phyloP scores from a whole-genome alignment of 2,329 filamentous ascomycete genomes.

The Neofusicoccum sp. region DNA sequence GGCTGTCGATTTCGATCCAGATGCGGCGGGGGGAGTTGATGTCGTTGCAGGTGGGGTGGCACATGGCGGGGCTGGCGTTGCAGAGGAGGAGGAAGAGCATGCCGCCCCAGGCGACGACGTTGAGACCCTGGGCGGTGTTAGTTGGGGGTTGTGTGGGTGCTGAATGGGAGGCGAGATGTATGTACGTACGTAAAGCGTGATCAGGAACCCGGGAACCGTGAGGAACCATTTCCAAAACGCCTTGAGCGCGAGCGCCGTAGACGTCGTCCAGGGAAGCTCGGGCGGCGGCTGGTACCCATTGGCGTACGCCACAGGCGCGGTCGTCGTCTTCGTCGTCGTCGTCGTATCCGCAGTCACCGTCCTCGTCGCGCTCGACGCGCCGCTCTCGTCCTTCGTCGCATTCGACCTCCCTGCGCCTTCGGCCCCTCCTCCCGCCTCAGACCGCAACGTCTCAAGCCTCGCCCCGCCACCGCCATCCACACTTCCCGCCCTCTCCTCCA shows the following conservation, averaged over 20 bases:
- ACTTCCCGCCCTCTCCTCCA: conserved; percentile 20
- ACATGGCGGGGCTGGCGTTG: conserved; percentile 74
- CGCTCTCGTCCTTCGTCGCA: not conserved
- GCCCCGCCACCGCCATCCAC: conserved; percentile 26
- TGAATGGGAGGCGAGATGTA: not conserved
- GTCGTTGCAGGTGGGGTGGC: conserved; percentile 68
- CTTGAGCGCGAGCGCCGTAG: conserved; percentile 59
- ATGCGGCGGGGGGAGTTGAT: conserved; percentile 75
- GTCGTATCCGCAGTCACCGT: not conserved
- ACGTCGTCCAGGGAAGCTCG: conserved; percentile 57
- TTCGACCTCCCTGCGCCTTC: not conserved
- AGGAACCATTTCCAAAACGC: conserved; percentile 73
- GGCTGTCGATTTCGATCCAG: conserved; percentile 85
- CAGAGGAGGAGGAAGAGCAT: conserved; percentile 87
- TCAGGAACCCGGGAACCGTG: conserved; percentile 75
- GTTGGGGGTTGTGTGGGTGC: not conserved
- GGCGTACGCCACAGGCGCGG: conserved; percentile 29
- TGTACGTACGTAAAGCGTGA: conserved; percentile 64
- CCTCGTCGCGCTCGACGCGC: not conserved
- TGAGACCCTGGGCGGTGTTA: conserved; percentile 55
- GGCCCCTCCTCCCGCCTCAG: conserved; percentile 28
- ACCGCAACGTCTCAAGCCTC: conserved; percentile 33
- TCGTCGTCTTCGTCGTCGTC: conserved; percentile 20
- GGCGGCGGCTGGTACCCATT: conserved; percentile 49
- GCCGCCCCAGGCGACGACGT: conserved; percentile 85